Evolutionary conservation across 208 protist genomes (phyloP).

Genomic region (Acanthamoeba healyi): DNA sequence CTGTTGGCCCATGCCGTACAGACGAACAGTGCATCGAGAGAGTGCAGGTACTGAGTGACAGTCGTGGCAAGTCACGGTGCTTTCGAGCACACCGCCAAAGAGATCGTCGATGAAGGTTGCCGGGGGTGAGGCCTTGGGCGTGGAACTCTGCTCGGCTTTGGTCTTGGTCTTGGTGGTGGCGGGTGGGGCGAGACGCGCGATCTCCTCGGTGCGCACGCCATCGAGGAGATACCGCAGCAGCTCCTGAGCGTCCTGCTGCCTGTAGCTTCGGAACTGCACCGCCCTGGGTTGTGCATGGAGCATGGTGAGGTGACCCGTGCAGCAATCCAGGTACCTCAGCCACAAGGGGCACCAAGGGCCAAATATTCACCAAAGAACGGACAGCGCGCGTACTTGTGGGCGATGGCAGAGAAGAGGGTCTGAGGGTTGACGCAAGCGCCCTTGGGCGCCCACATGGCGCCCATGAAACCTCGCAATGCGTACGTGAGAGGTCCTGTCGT

Average conservation of each 20-base stretch:
- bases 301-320: too few species aligned
- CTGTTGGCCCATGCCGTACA: too few species aligned
- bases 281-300: slow-evolving; percentile 29
- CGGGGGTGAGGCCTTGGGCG: not conserved
- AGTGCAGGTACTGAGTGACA: slow-evolving; percentile 54
- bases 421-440: slow-evolving; percentile 15
- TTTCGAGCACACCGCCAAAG: slow-evolving; percentile 79
- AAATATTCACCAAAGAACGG: not conserved
- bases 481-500: not conserved
- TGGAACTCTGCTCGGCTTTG: not conserved
- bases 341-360: not conserved
- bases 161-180: not conserved
- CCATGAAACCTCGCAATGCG: slow-evolving; percentile 2
- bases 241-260: slow-evolving; percentile 82
- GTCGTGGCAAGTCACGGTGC: slow-evolving; percentile 77
- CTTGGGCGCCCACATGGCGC: slow-evolving; percentile 37
- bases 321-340: not conserved
- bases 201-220: slow-evolving; percentile 80
- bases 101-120: slow-evolving; percentile 78
- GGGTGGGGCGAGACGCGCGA: not conserved
- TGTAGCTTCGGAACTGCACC: slow-evolving; percentile 78
- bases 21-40: too few species aligned
- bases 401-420: slow-evolving; percentile 60
- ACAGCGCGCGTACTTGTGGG: not conserved
- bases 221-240: slow-evolving; percentile 80